Percentiles rank a stretch among this genome's conserved stretches.
These are phyloP conservation scores for Phialophora macrospora DNA, from an alignment of 2,329 filamentous ascomycete species.

Conservation along the genomic window DNA sequence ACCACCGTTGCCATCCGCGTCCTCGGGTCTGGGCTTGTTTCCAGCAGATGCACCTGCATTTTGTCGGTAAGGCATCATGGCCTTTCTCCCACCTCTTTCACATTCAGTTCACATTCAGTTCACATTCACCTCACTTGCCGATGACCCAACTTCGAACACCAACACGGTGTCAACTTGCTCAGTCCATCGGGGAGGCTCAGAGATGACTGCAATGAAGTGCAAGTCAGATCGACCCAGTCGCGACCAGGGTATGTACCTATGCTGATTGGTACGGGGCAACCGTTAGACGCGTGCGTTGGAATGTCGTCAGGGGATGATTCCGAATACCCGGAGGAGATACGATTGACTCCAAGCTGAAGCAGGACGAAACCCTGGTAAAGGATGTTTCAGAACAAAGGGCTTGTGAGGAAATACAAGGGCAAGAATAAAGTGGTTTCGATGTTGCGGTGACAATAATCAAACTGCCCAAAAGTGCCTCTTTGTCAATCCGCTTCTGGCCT, in stretches of 20 bases:
- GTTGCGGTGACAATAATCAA: conserved; percentile 28
- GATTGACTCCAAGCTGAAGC: conserved; percentile 1
- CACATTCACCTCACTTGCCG: conserved; percentile 13
- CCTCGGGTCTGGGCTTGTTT: conserved; percentile 28
- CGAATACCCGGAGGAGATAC: conserved; percentile 22
- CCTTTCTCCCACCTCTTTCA: conserved; percentile 28
- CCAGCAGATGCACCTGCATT: conserved; percentile 25
- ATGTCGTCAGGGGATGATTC: conserved; percentile 31
- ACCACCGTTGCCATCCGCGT: conserved; percentile 37
- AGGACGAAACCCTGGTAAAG: conserved; percentile 9
- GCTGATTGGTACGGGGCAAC: conserved; percentile 17
- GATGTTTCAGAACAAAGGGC: conserved; percentile 12
- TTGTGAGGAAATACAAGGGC: conserved; percentile 3
- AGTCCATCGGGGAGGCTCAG: conserved; percentile 18
- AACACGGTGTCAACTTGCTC: conserved; percentile 25
- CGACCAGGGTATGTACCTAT: conserved; percentile 22
- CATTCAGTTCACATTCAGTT: conserved; percentile 25
- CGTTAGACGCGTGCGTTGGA: conserved; percentile 26
- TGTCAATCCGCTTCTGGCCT: conserved; percentile 18
- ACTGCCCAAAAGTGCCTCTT: conserved; percentile 17
- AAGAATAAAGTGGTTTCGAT: conserved; percentile 17
- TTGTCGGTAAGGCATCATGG: conserved; percentile 36
- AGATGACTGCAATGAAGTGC: conserved; percentile 14
- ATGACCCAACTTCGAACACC: conserved; percentile 30
- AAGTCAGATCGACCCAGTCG: conserved; percentile 33